Percentiles rank a stretch among this genome's conserved stretches.
Conservation (phyloP, 208 protist species). For the Leishmania martiniquensis region DNA sequence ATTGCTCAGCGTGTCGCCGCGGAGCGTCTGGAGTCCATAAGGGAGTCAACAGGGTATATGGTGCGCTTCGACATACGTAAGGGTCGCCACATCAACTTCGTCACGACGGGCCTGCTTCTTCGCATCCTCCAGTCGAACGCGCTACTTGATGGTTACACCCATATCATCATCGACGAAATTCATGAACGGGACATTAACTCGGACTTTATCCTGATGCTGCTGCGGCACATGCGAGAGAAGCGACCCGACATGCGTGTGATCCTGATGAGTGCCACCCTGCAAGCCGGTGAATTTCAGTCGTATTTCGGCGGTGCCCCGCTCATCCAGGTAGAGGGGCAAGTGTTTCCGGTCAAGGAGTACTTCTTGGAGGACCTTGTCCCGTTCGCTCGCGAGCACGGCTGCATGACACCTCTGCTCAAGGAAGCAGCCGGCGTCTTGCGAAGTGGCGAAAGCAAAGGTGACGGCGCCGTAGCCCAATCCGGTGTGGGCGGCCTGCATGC, state of each 20-base stretch:
- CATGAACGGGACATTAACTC: conserved; percentile 99
- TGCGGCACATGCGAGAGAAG: conserved; percentile 84
- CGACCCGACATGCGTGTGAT: conserved; percentile 97
- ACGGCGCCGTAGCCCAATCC: conserved; percentile 10
- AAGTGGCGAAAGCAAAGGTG: neutral
- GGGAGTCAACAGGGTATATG: conserved; percentile 97
- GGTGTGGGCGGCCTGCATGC: neutral
- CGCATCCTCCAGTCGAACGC: conserved; percentile 92
- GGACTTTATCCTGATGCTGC: conserved; percentile 99
- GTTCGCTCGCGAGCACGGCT: conserved; percentile 60
- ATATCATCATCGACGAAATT: conserved; percentile 99
- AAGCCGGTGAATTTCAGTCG: conserved; percentile 80
- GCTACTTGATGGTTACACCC: conserved; percentile 90
- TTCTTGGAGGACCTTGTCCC: conserved; percentile 85
- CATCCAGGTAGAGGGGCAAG: conserved; percentile 86
- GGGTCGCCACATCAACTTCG: conserved; percentile 97
- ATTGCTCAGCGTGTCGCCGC: conserved; percentile 98
- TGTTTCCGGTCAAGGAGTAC: conserved; percentile 84
- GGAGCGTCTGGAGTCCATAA: conserved; percentile 96
- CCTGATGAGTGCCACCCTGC: conserved; percentile 96
- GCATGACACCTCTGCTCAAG: conserved; percentile 79
- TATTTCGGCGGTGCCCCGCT: conserved; percentile 88
- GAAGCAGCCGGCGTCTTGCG: conserved; percentile 36
- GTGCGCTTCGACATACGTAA: conserved; percentile 97
- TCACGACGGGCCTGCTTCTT: conserved; percentile 99